Evolutionary conservation across 2,329 filamentous ascomycete genomes (phyloP).

Genomic region (Diaporthe ilicicola): DNA sequence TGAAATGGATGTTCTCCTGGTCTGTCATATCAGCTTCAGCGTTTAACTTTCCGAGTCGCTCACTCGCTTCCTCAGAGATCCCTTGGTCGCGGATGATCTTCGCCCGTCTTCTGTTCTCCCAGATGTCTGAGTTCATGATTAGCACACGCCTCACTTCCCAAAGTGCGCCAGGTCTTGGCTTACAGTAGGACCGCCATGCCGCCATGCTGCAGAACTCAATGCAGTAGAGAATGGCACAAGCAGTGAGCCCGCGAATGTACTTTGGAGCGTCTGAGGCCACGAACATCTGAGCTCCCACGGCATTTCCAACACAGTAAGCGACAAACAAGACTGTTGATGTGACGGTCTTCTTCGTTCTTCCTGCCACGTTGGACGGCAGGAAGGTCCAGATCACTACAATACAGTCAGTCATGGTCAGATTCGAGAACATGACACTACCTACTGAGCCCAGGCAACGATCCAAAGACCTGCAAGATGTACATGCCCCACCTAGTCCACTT

Average conservation of each 20-base stretch:
- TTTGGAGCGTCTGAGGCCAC: slow-evolving; percentile 34
- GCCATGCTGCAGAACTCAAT: slow-evolving; percentile 39
- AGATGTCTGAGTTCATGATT: slow-evolving; percentile 35
- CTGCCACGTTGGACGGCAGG: slow-evolving; percentile 40
- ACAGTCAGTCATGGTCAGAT: slow-evolving; percentile 6
- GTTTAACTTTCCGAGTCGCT: slow-evolving; percentile 39
- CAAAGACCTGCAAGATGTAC: slow-evolving; percentile 42
- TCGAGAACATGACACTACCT: neutral
- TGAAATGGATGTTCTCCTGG: slow-evolving; percentile 36
- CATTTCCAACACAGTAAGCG: slow-evolving; percentile 35
- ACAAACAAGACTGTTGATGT: slow-evolving; percentile 34
- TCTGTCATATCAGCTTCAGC: slow-evolving; percentile 39
- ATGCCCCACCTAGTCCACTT: slow-evolving; percentile 45
- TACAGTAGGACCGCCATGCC: slow-evolving; percentile 41
- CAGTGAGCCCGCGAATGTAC: slow-evolving; percentile 37
- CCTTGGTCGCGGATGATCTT: slow-evolving; percentile 37
- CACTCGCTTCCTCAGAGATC: slow-evolving; percentile 39
- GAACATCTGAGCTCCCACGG: slow-evolving; percentile 38
- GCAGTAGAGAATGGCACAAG: slow-evolving; percentile 38
- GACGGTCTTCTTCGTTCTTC: slow-evolving; percentile 38
- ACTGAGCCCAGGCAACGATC: slow-evolving; percentile 38
- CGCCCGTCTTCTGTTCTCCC: slow-evolving; percentile 39
- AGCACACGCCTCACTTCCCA: neutral
- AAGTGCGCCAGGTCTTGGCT: slow-evolving; percentile 5
- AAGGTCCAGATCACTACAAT: slow-evolving; percentile 44